Percentiles rank a stretch among this genome's conserved stretches.
Conservation (phyloP, 2,329 filamentous ascomycete species). For the Salinomyces thailandicus region DNA sequence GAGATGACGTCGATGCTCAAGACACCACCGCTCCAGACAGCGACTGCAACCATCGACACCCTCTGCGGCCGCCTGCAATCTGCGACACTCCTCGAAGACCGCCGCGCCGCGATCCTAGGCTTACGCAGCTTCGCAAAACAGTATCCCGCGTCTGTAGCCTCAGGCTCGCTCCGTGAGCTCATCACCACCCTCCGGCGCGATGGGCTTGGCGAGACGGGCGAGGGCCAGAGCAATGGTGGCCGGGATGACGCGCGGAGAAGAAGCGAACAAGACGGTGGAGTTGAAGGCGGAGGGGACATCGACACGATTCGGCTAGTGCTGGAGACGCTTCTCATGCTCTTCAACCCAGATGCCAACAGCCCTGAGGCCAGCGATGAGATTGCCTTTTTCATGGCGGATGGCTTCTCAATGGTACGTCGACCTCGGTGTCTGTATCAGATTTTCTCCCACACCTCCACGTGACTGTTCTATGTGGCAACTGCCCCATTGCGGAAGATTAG, state of each 20-base stretch:
- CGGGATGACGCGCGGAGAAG: conserved; percentile 42
- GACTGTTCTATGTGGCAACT: too few relatives aligned
- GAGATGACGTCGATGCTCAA: conserved; percentile 35
- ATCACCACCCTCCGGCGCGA: conserved; percentile 80
- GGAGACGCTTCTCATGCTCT: conserved; percentile 91
- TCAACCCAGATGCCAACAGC: conserved; percentile 56
- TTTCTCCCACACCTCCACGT: too few relatives aligned
- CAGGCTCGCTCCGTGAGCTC: conserved; percentile 76
- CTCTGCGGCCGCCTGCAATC: conserved; percentile 79
- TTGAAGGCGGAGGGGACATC: conserved; percentile 52
- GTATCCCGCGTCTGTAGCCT: conserved; percentile 90
- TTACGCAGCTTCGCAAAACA: conserved; percentile 93
- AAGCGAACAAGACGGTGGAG: conserved; percentile 15
- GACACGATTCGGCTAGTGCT: conserved; percentile 92
- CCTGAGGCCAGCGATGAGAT: conserved; percentile 94
- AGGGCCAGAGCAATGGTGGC: conserved; percentile 5
- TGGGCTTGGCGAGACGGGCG: conserved; percentile 27
- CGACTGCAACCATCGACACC: conserved; percentile 84
- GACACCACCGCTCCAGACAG: conserved; percentile 90
- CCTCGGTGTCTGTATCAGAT: conserved; percentile 9
- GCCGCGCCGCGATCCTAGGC: conserved; percentile 83
- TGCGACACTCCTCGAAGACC: conserved; percentile 86
- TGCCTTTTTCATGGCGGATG: conserved; percentile 88
- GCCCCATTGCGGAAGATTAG: too few relatives aligned
- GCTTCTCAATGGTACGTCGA: conserved; percentile 72